These are phyloP conservation scores for Wallacemonas sp. DNA, from an alignment of 208 protist species.

Conservation along the genomic window DNA sequence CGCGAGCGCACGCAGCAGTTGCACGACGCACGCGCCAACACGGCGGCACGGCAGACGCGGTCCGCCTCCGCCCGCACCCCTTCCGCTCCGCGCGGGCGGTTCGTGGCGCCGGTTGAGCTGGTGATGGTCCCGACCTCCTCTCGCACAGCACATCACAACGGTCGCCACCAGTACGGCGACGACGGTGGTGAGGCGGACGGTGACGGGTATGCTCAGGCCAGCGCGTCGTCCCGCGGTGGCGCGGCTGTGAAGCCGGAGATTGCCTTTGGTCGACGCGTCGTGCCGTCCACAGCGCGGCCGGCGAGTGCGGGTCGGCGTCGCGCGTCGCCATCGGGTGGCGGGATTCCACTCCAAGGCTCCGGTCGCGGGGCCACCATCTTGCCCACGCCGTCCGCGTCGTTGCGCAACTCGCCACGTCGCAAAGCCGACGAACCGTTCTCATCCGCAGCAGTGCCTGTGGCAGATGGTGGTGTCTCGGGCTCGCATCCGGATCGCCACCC, in stretches of 20 bases:
- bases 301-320: slow-evolving; percentile 17
- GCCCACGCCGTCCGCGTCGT: slow-evolving; percentile 1
- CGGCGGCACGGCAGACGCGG: not conserved
- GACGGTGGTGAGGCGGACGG: slow-evolving; percentile 5
- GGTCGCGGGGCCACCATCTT: slow-evolving; percentile 25
- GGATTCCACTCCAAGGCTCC: slow-evolving; percentile 34
- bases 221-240: not conserved
- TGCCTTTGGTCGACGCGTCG: slow-evolving; percentile 34
- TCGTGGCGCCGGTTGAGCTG: slow-evolving; percentile 7
- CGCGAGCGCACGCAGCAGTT: slow-evolving; percentile 4
- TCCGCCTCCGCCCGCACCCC: not conserved
- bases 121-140: slow-evolving; percentile 15
- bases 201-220: slow-evolving; percentile 5
- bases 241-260: slow-evolving; percentile 12
- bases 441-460: no score
- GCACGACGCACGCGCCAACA: not conserved
- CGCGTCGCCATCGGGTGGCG: slow-evolving; percentile 7
- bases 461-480: no score
- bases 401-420: no score
- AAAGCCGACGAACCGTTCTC: no score
- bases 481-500: no score
- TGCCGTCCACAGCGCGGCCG: slow-evolving; percentile 15
- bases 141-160: no score
- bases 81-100: not conserved
- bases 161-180: no score